Evolutionary conservation across 768 basidiomycete species (phyloP), one percentile per base, ranked within the genome.

Genomic region (Rhodosporidiobolus sp.): DNA sequence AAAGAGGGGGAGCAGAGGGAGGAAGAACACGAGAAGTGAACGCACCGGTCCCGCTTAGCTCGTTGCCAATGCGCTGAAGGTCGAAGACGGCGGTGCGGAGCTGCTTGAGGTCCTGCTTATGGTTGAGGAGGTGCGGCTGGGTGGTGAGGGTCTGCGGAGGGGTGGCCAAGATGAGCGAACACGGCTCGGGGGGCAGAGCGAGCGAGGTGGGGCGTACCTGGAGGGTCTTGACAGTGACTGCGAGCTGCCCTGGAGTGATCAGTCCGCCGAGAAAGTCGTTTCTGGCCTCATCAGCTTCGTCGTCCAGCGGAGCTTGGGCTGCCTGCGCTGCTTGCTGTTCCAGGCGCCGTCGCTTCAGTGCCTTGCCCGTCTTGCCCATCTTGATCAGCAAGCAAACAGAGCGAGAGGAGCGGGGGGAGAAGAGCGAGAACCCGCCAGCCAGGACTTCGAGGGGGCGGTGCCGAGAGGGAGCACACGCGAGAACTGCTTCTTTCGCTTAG

Each of bases 321-420:
- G 59, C 59, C 1, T 35, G 53, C 1, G 28, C 28, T 10, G 64
- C 63, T n/a, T 56, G 48, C 28, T 65, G 64, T 16, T 60, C 70
- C 30, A 60, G 45, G 19, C 54, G 54, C 26, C 70, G 52, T 0
- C n/a, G 26, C 59, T 71, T 71, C 16, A 38, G 14, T 0, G 70
- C 70, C 49, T 71, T 65, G 20, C 70, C 70, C 2, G 53, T 45
- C 65, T 71, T 71, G 48, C 70, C 70, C 70, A 71, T 71, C 20
- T 8, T 58, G 61, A 3, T 12, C 22, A 12, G 38, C 56, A 11
- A 22, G 26, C 22, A 7, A 43, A 43, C 38, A 7, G 38, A 43
- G 38, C 38, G 7, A 43, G 38, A 43, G 14, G 38, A 43, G 38
- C 38, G 38, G 38, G 38, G 38, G 38, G 14, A 43, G 38, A 43